Conservation (phyloP, 441 rosid species). For the Lepidium campestre region DNA sequence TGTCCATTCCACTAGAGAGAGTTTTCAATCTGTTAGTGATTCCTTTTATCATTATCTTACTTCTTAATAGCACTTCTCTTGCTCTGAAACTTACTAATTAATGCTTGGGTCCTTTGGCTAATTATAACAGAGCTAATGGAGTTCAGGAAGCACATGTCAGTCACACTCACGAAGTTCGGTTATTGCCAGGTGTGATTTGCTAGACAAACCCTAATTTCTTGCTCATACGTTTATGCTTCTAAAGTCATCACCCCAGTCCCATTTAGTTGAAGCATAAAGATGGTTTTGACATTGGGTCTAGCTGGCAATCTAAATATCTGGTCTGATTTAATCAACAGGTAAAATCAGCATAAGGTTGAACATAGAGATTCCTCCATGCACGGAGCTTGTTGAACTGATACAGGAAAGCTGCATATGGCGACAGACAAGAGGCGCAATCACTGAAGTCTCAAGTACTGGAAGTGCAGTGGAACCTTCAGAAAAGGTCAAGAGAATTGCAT, state of each 20-base stretch:
- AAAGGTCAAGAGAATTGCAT: conserved; percentile 42
- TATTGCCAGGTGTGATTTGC: conserved; percentile 62
- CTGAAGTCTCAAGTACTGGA: conserved; percentile 39
- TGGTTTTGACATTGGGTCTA: background rate
- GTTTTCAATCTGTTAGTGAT: conserved; percentile 64
- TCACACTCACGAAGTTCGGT: conserved; percentile 48
- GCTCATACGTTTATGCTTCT: background rate
- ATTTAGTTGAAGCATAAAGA: background rate
- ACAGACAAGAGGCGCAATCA: conserved; percentile 81
- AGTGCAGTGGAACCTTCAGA: conserved; percentile 43
- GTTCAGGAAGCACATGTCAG: conserved; percentile 35
- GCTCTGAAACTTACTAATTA: background rate
- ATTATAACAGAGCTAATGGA: conserved; percentile 47
- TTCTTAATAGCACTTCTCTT: background rate
- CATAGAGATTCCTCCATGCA: conserved; percentile 58
- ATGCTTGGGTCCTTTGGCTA: background rate
- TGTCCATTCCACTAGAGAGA: conserved; percentile 57
- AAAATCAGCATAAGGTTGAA: conserved; percentile 54
- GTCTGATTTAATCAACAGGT: conserved; percentile 45
- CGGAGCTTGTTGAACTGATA: conserved; percentile 71
- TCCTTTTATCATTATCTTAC: background rate
- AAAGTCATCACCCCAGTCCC: background rate
- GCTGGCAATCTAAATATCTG: background rate
- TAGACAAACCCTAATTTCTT: background rate
- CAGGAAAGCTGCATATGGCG: conserved; percentile 81